Conservation (phyloP, 768 basidiomycete species). For the Suillus americanus region DNA sequence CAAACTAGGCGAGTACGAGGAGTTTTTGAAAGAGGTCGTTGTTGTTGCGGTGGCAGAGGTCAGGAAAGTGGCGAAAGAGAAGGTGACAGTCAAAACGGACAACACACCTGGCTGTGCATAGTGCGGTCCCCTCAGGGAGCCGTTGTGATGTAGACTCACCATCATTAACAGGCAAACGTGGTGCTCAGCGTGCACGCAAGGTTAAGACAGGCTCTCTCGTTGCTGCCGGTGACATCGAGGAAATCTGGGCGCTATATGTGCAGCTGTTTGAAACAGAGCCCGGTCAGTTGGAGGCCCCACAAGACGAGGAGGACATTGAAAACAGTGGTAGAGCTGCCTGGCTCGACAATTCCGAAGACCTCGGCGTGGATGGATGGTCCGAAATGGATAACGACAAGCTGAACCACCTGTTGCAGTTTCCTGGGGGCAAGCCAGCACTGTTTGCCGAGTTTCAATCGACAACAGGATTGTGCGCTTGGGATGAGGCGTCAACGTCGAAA, state of each 20-base stretch:
- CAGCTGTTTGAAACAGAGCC: too few species aligned
- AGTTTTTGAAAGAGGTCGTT: background rate
- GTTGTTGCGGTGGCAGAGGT: background rate
- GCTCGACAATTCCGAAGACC: background rate
- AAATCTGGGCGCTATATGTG: background rate
- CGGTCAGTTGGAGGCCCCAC: background rate
- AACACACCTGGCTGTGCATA: too few species aligned
- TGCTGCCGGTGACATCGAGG: background rate
- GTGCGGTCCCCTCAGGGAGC: background rate
- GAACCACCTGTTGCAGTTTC: background rate
- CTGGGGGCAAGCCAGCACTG: background rate
- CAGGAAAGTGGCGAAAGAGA: background rate
- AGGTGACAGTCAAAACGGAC: too few species aligned
- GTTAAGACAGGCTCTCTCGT: background rate
- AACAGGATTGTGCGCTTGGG: background rate
- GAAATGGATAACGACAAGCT: background rate
- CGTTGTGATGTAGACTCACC: background rate
- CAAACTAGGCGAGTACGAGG: background rate
- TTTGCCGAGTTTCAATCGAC: conserved; percentile 1
- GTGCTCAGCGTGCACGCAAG: background rate
- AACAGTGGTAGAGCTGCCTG: background rate
- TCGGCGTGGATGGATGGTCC: background rate
- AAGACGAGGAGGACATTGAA: background rate
- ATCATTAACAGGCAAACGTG: background rate
- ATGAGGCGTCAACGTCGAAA: background rate